Conservation (phyloP, 2,329 filamentous ascomycete genomes). For the Phaeophleospora eucalypticola region DNA sequence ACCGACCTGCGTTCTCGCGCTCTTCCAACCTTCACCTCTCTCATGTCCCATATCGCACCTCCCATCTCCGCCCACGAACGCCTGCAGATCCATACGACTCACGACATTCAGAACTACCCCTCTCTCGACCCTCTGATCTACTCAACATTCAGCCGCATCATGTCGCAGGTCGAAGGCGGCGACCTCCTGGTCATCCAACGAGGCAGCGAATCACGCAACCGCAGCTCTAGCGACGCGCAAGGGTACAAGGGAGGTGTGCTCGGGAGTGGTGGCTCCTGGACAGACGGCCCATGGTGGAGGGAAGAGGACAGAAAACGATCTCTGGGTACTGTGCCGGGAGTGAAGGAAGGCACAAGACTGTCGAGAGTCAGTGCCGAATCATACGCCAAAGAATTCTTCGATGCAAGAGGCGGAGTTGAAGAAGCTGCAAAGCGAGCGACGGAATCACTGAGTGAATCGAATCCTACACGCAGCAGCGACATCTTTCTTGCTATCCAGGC, state of each 20-base stretch:
- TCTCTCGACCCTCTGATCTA: conserved; percentile 91
- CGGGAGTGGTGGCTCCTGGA: conserved; percentile 65
- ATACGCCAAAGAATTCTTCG: conserved; percentile 82
- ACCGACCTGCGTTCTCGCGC: conserved; percentile 83
- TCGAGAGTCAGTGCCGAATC: conserved; percentile 83
- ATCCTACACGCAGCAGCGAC: conserved; percentile 87
- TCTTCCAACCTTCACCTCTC: conserved; percentile 88
- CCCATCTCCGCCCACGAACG: conserved; percentile 96
- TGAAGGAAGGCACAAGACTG: conserved; percentile 85
- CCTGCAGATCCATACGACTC: conserved; percentile 93
- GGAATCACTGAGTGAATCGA: conserved; percentile 73
- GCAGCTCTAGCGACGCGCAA: conserved; percentile 51
- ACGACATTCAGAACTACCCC: conserved; percentile 91
- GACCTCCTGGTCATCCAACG: conserved; percentile 92
- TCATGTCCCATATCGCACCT: conserved; percentile 90
- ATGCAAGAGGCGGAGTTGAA: conserved; percentile 71
- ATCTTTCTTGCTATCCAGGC: conserved; percentile 96
- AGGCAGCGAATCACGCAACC: conserved; percentile 75
- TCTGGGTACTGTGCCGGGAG: conserved; percentile 72
- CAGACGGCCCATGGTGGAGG: conserved; percentile 95
- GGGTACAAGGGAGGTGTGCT: conserved; percentile 48
- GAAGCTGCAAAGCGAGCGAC: conserved; percentile 74
- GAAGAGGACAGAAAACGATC: conserved; percentile 61
- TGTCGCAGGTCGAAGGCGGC: conserved; percentile 98
- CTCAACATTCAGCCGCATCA: conserved; percentile 86